These are phyloP conservation scores for Pseudonectria foliicola DNA, from an alignment of 2,329 filamentous ascomycete species.

Conservation along the genomic window DNA sequence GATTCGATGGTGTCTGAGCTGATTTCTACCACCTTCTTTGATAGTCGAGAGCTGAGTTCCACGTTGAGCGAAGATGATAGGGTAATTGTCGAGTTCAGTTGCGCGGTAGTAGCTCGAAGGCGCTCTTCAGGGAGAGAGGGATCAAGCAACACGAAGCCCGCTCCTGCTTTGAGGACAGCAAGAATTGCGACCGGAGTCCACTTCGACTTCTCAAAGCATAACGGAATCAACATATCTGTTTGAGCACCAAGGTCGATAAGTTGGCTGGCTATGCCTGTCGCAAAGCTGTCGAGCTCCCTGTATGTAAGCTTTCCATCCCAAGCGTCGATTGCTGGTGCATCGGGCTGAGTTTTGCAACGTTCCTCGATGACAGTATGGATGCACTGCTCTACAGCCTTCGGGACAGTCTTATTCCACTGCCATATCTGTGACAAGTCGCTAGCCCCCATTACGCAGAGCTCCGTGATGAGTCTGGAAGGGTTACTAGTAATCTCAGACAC, in stretches of 20 bases:
- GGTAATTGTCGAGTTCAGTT: not conserved
- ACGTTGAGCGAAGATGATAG: too few relatives aligned
- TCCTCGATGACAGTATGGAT: slow-evolving; percentile 11
- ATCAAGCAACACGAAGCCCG: slow-evolving; percentile 2
- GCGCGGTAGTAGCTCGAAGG: not conserved
- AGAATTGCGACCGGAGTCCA: slow-evolving; percentile 3
- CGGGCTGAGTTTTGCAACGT: slow-evolving; percentile 8
- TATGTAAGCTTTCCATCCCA: not conserved
- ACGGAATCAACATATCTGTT: not conserved
- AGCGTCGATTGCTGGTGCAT: too few relatives aligned
- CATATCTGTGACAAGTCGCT: slow-evolving; percentile 14
- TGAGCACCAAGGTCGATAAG: not conserved
- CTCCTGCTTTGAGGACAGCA: slow-evolving; percentile 1
- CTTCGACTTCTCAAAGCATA: slow-evolving; percentile 1
- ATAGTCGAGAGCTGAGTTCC: too few relatives aligned
- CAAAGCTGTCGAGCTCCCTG: not conserved
- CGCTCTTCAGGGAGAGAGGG: not conserved
- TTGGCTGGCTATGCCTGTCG: not conserved
- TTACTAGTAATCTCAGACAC: too few relatives aligned
- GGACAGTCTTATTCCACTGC: slow-evolving; percentile 6
- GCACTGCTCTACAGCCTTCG: slow-evolving; percentile 9
- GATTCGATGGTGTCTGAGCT: not conserved
- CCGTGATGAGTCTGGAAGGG: not conserved
- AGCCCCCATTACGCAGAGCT: slow-evolving; percentile 6
- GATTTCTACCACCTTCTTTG: not conserved